Evolutionary conservation across 345 rosid genomes (phyloP), one percentile per base, ranked within the genome.

Genomic region (Kernera saxatilis): DNA sequence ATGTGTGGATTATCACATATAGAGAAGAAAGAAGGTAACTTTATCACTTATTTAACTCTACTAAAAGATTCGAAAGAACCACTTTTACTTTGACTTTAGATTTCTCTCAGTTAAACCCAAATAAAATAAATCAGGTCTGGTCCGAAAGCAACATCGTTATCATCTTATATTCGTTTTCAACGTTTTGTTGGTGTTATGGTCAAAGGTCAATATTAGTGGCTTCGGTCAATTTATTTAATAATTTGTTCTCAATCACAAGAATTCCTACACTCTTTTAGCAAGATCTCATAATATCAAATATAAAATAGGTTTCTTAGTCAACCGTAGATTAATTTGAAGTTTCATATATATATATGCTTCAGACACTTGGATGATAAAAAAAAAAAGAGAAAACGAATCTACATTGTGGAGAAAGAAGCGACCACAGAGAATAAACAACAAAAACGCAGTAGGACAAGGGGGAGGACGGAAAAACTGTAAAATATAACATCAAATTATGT

Each of bases 181-280:
- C 39, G 70, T 43, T 32, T 5, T 43, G 14, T 23, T 35, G 18
- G 8, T 17, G 60, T 40, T 40, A 18, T 36, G 27, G 55, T 72
- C 76, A 72, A 52, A 15, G 75, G 69, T 72, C 76, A 71, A 71
- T 51, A 0, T 32, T 53, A 33, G 64, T 1, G 12, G 64, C 64
- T 43, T 32, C 53, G 39, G 21, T 52, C 46, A 53, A 72, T 63
- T 63, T 17, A 33, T 32, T 17, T 22, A 50, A 11, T 29, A 32
- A 8, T 63, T 23, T 63, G 39, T 44, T 63, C 48, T 32, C 63
- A 4, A 44, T 62, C 70, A 43, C 18, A 63, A 72, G 70, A 44
- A 71, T 63, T 64, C 70, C 49, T 41, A 22, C 37, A 51, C 60
- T 39, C 43, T 14, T 19, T 53, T 9, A 40, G n/a, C 12, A 37